These are phyloP conservation scores for Citrus medica DNA, from an alignment of 345 rosid genomes.

Conservation along the genomic window DNA sequence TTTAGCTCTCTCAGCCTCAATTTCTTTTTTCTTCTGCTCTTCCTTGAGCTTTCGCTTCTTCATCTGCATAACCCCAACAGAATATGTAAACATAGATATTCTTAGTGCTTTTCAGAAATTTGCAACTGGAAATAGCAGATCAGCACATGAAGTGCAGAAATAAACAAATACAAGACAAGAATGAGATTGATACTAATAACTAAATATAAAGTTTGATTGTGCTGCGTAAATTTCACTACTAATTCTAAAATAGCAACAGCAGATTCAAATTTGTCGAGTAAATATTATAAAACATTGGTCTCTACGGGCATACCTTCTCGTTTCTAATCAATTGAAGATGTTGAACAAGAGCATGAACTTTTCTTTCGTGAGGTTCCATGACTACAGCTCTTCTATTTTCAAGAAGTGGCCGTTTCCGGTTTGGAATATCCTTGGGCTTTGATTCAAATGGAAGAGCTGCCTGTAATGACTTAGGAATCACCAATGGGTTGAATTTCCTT, in stretches of 20 bases:
- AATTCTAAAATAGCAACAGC: background rate
- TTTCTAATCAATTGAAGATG: slow-evolving; percentile 52
- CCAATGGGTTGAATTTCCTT: slow-evolving; percentile 73
- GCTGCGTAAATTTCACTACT: background rate
- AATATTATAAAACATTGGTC: background rate
- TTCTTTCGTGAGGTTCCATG: slow-evolving; percentile 63
- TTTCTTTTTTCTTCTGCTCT: slow-evolving; percentile 51
- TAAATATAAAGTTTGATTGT: background rate
- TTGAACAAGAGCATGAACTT: slow-evolving; percentile 52
- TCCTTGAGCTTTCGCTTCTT: slow-evolving; percentile 61
- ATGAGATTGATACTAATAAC: too few species aligned
- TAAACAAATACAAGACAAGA: too few species aligned
- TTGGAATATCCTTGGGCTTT: slow-evolving; percentile 72
- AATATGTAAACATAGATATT: background rate
- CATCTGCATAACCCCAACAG: slow-evolving; percentile 37
- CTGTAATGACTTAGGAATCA: slow-evolving; percentile 69
- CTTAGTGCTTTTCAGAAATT: background rate
- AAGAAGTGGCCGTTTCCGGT: slow-evolving; percentile 41
- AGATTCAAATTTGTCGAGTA: background rate
- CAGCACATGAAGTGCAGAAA: too few species aligned
- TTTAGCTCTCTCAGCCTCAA: slow-evolving; percentile 62
- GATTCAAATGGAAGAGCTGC: slow-evolving; percentile 69
- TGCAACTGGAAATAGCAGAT: background rate
- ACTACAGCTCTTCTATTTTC: slow-evolving; percentile 75
- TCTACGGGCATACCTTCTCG: slow-evolving; percentile 49